A percentile compares a stretch with the other conserved stretches of the same genome.
Evolutionary conservation across 129 eudicot genomes (phyloP).

Genomic region (Arctium lappa): DNA sequence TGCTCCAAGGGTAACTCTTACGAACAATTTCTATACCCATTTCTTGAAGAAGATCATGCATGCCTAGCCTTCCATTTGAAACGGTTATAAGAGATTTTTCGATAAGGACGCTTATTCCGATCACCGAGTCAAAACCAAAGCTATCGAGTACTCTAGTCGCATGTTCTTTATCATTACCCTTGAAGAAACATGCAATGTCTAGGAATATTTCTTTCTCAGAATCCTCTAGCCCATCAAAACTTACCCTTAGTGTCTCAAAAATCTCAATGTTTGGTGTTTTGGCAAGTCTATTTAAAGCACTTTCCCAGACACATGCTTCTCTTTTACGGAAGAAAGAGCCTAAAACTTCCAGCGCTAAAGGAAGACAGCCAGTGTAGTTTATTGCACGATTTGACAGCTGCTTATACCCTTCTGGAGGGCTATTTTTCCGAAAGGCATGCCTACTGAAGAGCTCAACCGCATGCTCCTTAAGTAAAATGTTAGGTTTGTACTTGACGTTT

Average conservation of each 20-base stretch:
- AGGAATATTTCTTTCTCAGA: conserved; percentile 14
- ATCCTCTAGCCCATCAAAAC: conserved; percentile 17
- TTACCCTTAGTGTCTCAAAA: neutral
- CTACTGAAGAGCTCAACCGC: neutral
- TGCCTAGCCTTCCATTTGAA: neutral
- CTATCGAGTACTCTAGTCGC: conserved; percentile 1
- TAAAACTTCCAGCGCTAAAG: neutral
- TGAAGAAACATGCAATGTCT: conserved; percentile 23
- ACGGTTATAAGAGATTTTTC: conserved; percentile 2
- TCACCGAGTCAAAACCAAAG: neutral
- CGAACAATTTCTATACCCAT: conserved; percentile 21
- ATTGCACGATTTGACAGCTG: neutral
- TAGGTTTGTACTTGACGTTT: neutral
- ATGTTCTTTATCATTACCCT: neutral
- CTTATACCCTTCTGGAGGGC: neutral
- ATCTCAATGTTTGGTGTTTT: neutral
- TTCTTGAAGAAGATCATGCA: conserved; percentile 29
- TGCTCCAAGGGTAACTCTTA: neutral
- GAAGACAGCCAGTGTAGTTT: too few species aligned
- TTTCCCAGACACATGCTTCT: neutral
- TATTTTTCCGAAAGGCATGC: neutral
- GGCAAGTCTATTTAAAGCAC: neutral
- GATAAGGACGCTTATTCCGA: neutral
- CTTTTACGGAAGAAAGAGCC: neutral
- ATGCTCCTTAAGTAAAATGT: too few species aligned